Evolutionary conservation across 352 stramenopile species (phyloP).

Genomic region (Pythium phragmitis): DNA sequence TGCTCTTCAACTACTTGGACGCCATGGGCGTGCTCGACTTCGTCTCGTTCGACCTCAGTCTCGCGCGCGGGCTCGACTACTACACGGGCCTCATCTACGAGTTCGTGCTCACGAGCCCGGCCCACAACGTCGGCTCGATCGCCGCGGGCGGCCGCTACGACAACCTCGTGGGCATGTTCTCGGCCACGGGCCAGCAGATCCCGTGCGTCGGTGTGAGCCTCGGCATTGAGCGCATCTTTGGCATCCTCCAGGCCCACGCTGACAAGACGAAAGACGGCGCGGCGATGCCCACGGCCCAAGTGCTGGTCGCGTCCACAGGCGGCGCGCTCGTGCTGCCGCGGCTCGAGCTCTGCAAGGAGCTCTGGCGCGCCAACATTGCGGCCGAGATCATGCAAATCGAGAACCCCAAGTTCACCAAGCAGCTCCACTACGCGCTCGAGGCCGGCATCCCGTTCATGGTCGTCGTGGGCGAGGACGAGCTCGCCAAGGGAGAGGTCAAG

Average conservation of each 20-base stretch:
- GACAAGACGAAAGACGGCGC: slow-evolving; percentile 47
- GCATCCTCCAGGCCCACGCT: slow-evolving; percentile 95
- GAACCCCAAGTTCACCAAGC: slow-evolving; percentile 97
- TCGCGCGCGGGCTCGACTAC: slow-evolving; percentile 98
- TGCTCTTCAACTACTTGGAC: slow-evolving; percentile 97
- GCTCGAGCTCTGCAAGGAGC: slow-evolving; percentile 77
- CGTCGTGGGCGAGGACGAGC: slow-evolving; percentile 95
- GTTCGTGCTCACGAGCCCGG: slow-evolving; percentile 91
- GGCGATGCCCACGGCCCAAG: slow-evolving; percentile 62
- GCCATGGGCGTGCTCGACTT: slow-evolving; percentile 94
- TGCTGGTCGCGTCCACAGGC: slow-evolving; percentile 94
- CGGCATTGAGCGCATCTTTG: slow-evolving; percentile 98
- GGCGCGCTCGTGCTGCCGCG: slow-evolving; percentile 57
- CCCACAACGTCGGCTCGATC: slow-evolving; percentile 96
- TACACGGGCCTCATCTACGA: slow-evolving; percentile 99
- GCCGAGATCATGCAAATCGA: slow-evolving; percentile 96
- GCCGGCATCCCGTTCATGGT: slow-evolving; percentile 96
- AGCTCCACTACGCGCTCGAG: slow-evolving; percentile 95
- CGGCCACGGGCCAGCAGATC: slow-evolving; percentile 92
- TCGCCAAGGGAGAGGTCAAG: slow-evolving; percentile 93
- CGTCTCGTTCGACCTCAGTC: slow-evolving; percentile 96
- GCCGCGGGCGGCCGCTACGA: slow-evolving; percentile 97
- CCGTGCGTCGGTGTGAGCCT: slow-evolving; percentile 98
- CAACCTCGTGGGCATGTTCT: slow-evolving; percentile 98
- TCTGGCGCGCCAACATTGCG: slow-evolving; percentile 91